These are phyloP conservation scores for Agrocybe chaxingu DNA, from an alignment of 768 basidiomycete genomes.

Conservation along the genomic window DNA sequence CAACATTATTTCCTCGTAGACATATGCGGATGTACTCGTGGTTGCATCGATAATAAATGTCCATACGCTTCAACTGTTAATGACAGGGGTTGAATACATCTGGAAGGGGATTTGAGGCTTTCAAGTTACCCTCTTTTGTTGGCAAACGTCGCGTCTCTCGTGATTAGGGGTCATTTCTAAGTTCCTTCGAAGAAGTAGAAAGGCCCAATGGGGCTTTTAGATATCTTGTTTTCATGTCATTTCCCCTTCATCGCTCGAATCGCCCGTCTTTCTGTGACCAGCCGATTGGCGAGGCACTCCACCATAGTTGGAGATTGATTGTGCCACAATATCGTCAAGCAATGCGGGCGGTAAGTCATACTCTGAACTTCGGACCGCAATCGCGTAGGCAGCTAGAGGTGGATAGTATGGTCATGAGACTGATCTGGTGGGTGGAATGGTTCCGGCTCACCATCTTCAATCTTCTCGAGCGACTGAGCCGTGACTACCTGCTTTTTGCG, in stretches of 20 bases:
- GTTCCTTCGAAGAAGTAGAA: not conserved
- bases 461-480: conserved; percentile 85
- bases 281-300: conserved; percentile 4
- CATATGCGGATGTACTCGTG: too few relatives aligned
- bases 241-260: conserved; percentile 16
- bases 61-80: too few relatives aligned
- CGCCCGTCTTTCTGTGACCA: conserved; percentile 16
- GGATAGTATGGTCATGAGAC: not conserved
- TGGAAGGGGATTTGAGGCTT: not conserved
- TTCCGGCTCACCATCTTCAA: conserved; percentile 74
- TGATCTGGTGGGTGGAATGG: not conserved
- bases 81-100: too few relatives aligned
- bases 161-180: too few relatives aligned
- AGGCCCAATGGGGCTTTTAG: not conserved
- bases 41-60: too few relatives aligned
- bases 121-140: not conserved
- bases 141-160: not conserved
- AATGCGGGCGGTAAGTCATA: conserved; percentile 66
- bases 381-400: conserved; percentile 63
- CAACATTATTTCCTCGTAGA: too few relatives aligned
- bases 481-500: conserved; percentile 89
- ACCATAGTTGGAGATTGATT: conserved; percentile 34
- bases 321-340: conserved; percentile 65
- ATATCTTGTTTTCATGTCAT: conserved; percentile 1
- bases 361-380: conserved; percentile 69